Evolutionary conservation across 768 basidiomycete genomes (phyloP), one percentile per base, ranked within the genome.

Genomic region (Hypholoma fasciculare): DNA sequence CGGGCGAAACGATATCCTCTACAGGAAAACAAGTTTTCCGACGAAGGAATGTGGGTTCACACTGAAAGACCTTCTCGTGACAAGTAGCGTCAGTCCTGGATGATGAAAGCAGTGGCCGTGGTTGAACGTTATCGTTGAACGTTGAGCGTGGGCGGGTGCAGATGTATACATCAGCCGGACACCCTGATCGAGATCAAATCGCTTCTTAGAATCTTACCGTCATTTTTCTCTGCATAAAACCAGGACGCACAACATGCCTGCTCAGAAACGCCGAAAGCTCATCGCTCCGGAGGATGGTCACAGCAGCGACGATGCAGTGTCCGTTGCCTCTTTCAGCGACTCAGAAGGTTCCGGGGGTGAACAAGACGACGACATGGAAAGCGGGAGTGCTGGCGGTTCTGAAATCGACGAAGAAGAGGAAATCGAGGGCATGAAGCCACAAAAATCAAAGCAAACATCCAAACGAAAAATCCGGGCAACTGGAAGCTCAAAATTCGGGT

Each of bases 401-500:
- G 59, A 60, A 34, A 47, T 51, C 44, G 80, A 86, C 64, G 87
- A 85, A 17, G 86, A 84, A 8, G 87, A 88, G 63, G 88, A 91
- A 67, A 84, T 90, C 49, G 78, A 78, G 14, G 74, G 73, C 3
- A 69, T 82, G 52, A 82, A 84, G 63, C 72, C 69, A 44, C 68
- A 73, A 67, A 93, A 92, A 71, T 93, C 92, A 14, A 85, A 82
- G 56, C 88, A 92, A 71, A 94, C 92, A 0, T 73, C 83, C 52
- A 94, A 94, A 71, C 83, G 92, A 64, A 94, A 93, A 79, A 81
- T 89, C 34, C 79, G 92, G 56, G 92, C 92, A 20, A 90, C 90
- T 6, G 85, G 83, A 56, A 79, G 88, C 16, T 81, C 85, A 30
- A 83, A 82, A 54, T 94, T 94, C 65, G 92, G 90, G 59, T 78